These are phyloP conservation scores for Dacryopinax primogenitus DNA, from an alignment of 768 basidiomycete species.

Conservation along the genomic window DNA sequence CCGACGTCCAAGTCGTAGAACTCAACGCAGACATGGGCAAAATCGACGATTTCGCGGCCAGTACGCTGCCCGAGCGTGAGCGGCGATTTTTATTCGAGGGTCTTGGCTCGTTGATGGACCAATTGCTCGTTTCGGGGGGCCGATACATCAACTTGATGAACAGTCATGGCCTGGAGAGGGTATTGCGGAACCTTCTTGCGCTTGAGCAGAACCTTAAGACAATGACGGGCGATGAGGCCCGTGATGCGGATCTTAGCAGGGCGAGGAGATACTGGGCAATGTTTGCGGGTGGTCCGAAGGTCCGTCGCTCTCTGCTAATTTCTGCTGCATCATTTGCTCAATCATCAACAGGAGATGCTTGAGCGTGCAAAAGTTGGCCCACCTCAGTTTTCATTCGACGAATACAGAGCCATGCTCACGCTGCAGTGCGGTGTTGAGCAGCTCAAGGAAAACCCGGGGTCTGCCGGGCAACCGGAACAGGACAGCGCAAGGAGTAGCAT, in stretches of 20 bases:
- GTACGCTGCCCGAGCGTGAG: conserved; percentile 49
- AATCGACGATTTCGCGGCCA: conserved; percentile 56
- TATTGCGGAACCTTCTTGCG: conserved; percentile 76
- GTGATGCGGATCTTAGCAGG: conserved; percentile 56
- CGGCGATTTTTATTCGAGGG: conserved; percentile 74
- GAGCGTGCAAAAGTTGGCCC: conserved; percentile 50
- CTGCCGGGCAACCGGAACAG: conserved; percentile 7
- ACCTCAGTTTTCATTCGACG: conserved; percentile 64
- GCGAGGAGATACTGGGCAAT: conserved; percentile 72
- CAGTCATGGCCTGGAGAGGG: conserved; percentile 67
- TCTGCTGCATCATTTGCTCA: not conserved
- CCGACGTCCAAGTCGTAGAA: conserved; percentile 78
- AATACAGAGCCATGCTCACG: conserved; percentile 82
- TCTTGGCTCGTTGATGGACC: conserved; percentile 71
- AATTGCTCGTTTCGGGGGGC: conserved; percentile 62
- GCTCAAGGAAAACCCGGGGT: conserved; percentile 13
- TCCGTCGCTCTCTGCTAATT: conserved; percentile 26
- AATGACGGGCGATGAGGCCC: conserved; percentile 43
- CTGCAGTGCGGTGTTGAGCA: conserved; percentile 78
- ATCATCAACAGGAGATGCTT: conserved; percentile 51
- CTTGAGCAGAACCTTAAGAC: conserved; percentile 84
- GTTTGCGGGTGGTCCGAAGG: conserved; percentile 62
- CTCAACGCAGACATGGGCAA: conserved; percentile 67
- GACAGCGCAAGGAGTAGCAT: conserved; percentile 3
- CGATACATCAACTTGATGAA: conserved; percentile 58